Base-by-base conservation (phyloP, 176 grass and related monocot genomes). In the Oryza brachyantha region DNA sequence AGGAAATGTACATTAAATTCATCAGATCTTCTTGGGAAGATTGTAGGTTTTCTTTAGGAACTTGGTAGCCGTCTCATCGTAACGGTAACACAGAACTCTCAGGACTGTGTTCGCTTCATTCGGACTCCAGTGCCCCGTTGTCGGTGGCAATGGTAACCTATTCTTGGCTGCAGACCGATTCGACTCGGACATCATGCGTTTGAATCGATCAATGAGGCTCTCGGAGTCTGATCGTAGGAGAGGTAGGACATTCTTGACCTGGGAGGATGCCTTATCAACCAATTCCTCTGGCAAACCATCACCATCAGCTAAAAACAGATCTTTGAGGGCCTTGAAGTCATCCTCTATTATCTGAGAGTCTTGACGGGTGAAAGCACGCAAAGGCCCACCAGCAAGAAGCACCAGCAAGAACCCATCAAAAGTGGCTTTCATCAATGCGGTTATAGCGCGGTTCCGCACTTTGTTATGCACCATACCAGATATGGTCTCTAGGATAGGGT, bases 31-130 rank as follows among this genome's bases (percentile, higher is more conserved):
- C 83, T 98, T 98, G 0, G 96, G 92, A 37, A 98, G 84, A 80
- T 85, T 92, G 36, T 98, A 98, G 36, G 92, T 94, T 90, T 98
- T 98, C 81, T 98, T 98, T 9, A 98, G 90, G 70, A 98, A 98
- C 81, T n/a, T 91, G 29, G 96, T 94, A 29, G 96, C 92, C 13
- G 78, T 82, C 81, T 98, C 92, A 57, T 94, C 96, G 29, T 90
- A 81, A 35, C 96, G 89, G 76, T 98, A 90, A 48, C 96, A 98
- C 41, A 98, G 84, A 76, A 94, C 92, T 55, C 96, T 87, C 71
- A 98, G 75, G 67, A 98, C 62, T 4, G 96, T 98, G 77, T 98
- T 94, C 25, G 96, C 85, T 28, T 98, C 96, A 46, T 78, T 93
- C 3, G 90, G 92, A 60, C 80, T 94, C 96, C 96, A 98, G 37